Evolutionary conservation across 768 basidiomycete species (phyloP).

Genomic region (Phlebiopsis gigantea): DNA sequence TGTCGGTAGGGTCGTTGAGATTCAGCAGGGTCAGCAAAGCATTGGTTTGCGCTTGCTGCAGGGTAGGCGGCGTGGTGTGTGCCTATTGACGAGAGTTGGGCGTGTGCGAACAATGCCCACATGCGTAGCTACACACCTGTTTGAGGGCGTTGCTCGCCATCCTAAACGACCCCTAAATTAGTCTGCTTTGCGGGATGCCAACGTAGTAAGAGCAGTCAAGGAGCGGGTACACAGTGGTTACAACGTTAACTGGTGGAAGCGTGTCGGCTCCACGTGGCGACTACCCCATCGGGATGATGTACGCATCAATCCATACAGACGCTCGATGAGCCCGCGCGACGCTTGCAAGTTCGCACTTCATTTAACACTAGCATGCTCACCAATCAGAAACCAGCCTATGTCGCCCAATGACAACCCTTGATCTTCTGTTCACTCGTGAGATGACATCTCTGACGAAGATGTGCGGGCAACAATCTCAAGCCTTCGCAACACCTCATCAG

Average conservation of each 20-base stretch:
- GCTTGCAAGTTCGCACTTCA: neutral
- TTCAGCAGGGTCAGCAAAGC: constrained; percentile 84
- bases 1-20: constrained; percentile 61
- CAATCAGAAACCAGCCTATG: neutral
- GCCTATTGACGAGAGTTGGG: constrained; percentile 19
- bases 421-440: neutral
- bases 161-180: neutral
- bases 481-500: constrained; percentile 4
- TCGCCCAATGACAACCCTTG: neutral
- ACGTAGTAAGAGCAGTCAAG: neutral
- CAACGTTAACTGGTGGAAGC: neutral
- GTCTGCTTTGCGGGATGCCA: neutral
- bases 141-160: constrained; percentile 44
- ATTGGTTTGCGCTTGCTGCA: constrained; percentile 86
- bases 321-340: neutral
- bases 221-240: neutral
- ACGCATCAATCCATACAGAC: neutral
- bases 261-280: constrained; percentile 3
- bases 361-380: neutral
- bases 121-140: constrained; percentile 29
- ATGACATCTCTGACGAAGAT: neutral
- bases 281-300: neutral
- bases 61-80: constrained; percentile 45
- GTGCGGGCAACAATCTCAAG: constrained; percentile 2
- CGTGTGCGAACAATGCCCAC: neutral